These are phyloP conservation scores for Phytophthora meadii DNA, from an alignment of 352 stramenopile species.

Conservation along the genomic window DNA sequence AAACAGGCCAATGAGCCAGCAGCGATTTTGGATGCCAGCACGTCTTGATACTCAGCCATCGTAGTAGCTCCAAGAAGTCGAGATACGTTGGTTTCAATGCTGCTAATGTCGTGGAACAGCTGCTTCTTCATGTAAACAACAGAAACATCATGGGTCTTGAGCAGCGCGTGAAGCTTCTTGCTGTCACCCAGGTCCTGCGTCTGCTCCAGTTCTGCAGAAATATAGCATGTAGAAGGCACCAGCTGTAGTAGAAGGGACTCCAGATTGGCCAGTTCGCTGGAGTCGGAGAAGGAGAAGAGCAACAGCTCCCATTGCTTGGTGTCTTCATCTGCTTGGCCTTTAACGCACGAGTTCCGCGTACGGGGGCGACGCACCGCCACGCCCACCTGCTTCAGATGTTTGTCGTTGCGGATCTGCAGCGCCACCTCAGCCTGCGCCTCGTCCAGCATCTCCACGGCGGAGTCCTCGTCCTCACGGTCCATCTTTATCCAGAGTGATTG, in stretches of 20 bases:
- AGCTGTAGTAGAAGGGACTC: conserved; percentile 87
- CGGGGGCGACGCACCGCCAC: conserved; percentile 79
- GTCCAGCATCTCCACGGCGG: conserved; percentile 18
- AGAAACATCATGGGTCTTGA: conserved; percentile 69
- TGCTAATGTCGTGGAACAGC: conserved; percentile 57
- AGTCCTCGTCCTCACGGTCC: conserved; percentile 41
- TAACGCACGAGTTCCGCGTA: conserved; percentile 77
- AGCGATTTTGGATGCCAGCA: conserved; percentile 73
- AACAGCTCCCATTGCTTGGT: conserved; percentile 87
- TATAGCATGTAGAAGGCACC: conserved; percentile 74
- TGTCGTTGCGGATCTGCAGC: conserved; percentile 81
- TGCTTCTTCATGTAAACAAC: conserved; percentile 78
- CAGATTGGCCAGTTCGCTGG: conserved; percentile 82
- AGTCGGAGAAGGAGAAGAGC: conserved; percentile 86
- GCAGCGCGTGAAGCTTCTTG: conserved; percentile 83
- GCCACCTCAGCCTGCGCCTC: conserved; percentile 68
- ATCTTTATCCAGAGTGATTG: conserved; percentile 20
- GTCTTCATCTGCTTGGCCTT: conserved; percentile 72
- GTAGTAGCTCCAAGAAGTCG: conserved; percentile 63
- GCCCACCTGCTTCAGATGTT: conserved; percentile 84
- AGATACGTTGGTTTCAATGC: conserved; percentile 70
- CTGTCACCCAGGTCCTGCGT: conserved; percentile 70
- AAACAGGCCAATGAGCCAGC: conserved; percentile 75
- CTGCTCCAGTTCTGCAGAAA: conserved; percentile 65
- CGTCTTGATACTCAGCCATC: conserved; percentile 68